phyloP scores from a whole-genome alignment of 106 monocot species.

The Dioscorea zingiberensis region DNA sequence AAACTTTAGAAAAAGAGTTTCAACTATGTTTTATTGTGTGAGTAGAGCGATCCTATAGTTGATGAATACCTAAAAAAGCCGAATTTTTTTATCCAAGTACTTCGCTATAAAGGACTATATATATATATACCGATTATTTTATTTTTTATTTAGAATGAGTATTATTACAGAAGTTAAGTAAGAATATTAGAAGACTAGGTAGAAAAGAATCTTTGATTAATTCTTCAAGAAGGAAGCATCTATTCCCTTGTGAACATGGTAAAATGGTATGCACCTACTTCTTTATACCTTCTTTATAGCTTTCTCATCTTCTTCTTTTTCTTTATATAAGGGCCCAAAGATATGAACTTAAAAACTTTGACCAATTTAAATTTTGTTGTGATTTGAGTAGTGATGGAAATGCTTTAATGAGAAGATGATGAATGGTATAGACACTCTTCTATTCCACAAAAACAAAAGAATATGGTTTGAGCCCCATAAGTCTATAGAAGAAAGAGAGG shows the following conservation, averaged over 20 bases:
- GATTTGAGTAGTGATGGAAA: conserved; percentile 19
- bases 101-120: no score
- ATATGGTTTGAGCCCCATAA: background rate
- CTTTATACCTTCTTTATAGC: conserved; percentile 7
- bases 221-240: conserved; percentile 52
- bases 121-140: no score
- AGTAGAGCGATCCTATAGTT: no score
- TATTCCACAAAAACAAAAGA: conserved; percentile 41
- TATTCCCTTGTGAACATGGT: conserved; percentile 36
- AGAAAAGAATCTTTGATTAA: conserved; percentile 40
- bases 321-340: conserved; percentile 1
- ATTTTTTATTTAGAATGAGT: no score
- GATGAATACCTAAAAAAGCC: no score
- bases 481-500: conserved; percentile 4
- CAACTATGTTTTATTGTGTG: no score
- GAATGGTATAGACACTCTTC: conserved; percentile 36
- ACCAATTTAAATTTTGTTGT: conserved; percentile 19
- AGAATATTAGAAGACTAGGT: conserved; percentile 4
- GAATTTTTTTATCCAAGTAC: no score
- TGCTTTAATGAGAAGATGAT: conserved; percentile 19
- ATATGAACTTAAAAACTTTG: conserved; percentile 9
- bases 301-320: background rate
- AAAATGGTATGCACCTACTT: conserved; percentile 2
- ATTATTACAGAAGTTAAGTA: background rate
- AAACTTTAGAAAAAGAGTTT: no score